Percentiles rank a stretch among this genome's conserved stretches.
Evolutionary conservation across 495 filamentous ascomycete species (phyloP).

Genomic region (Eremomyces bilateralis): DNA sequence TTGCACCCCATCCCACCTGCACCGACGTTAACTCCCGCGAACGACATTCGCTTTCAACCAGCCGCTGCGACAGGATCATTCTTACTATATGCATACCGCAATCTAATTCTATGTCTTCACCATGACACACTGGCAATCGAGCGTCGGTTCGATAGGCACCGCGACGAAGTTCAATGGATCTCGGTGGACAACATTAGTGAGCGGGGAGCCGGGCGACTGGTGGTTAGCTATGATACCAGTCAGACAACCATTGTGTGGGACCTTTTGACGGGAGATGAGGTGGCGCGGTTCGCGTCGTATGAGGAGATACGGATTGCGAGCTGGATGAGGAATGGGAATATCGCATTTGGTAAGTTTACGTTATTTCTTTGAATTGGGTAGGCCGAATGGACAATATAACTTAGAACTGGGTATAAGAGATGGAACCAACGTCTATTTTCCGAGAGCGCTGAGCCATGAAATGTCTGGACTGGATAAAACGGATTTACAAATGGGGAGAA

Average conservation of each 20-base stretch:
- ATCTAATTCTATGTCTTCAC: constrained; percentile 55
- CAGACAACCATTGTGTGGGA: constrained; percentile 96
- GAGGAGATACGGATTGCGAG: constrained; percentile 64
- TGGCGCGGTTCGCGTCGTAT: constrained; percentile 76
- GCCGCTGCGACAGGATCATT: constrained; percentile 72
- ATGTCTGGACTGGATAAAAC: too few relatives aligned
- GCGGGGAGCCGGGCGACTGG: constrained; percentile 57
- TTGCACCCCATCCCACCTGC: constrained; percentile 25
- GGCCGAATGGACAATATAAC: too few relatives aligned
- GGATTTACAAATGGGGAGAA: too few relatives aligned
- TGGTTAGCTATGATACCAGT: constrained; percentile 81
- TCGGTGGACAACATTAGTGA: constrained; percentile 88
- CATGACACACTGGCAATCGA: constrained; percentile 87
- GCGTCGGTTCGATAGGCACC: constrained; percentile 64
- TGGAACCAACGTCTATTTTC: too few relatives aligned
- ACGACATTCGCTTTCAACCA: constrained; percentile 45
- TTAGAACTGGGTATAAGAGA: too few relatives aligned
- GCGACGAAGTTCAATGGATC: constrained; percentile 60
- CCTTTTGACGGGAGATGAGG: constrained; percentile 72
- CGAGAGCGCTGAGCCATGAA: too few relatives aligned
- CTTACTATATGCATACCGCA: constrained; percentile 69
- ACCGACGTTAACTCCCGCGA: constrained; percentile 29
- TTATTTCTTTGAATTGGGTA: too few relatives aligned
- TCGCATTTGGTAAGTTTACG: constrained; percentile 92
- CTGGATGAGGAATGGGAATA: constrained; percentile 96